Evolutionary conservation across 2,329 filamentous ascomycete species (phyloP).

Genomic region (Samsoniella hepiali): DNA sequence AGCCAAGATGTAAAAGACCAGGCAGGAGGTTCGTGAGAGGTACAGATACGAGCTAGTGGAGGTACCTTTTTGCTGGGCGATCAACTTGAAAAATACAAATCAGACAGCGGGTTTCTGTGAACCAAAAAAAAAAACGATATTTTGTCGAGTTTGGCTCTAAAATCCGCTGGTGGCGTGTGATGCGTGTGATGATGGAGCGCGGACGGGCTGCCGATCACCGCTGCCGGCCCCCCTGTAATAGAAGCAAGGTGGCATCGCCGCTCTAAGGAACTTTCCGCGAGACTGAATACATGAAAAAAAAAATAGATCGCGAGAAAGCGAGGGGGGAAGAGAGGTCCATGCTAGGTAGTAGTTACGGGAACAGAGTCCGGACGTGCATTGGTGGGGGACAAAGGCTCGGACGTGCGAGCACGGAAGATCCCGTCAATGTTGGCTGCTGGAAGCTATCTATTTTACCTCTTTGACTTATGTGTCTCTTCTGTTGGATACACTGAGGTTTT

Average conservation of each 20-base stretch:
- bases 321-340: background rate
- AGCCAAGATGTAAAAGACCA: background rate
- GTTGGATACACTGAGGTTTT: too few species aligned
- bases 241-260: constrained; percentile 1
- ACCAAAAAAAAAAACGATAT: too few species aligned
- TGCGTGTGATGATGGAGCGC: too few species aligned
- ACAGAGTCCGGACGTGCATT: background rate
- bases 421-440: background rate
- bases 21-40: background rate
- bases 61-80: too few species aligned
- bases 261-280: background rate
- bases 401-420: background rate
- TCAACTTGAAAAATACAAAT: too few species aligned
- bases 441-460: background rate
- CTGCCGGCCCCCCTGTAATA: too few species aligned
- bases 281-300: background rate
- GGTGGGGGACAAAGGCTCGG: background rate
- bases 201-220: background rate
- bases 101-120: too few species aligned
- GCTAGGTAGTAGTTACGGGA: background rate
- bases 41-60: background rate
- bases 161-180: background rate
- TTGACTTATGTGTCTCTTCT: too few species aligned
- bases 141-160: too few species aligned
- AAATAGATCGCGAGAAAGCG: background rate